These are phyloP conservation scores for Camillea tinctor DNA, from an alignment of 2,329 filamentous ascomycete genomes.

Conservation along the genomic window DNA sequence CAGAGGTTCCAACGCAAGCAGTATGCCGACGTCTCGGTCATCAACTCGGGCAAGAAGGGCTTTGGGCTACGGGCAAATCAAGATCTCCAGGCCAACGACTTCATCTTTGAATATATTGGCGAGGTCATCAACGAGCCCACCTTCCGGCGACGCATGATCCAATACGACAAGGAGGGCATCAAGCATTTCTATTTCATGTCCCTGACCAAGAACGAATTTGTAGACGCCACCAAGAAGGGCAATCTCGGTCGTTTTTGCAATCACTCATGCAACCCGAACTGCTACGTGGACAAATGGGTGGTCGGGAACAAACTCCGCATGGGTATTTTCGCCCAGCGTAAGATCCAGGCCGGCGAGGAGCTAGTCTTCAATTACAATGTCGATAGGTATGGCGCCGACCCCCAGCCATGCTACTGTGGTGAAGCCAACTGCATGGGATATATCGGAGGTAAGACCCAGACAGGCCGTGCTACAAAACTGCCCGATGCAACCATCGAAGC, in stretches of 20 bases:
- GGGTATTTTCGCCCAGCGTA: constrained; percentile 92
- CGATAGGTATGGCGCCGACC: constrained; percentile 93
- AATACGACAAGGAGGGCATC: constrained; percentile 95
- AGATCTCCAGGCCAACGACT: constrained; percentile 77
- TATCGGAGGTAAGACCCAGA: constrained; percentile 97
- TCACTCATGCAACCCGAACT: constrained; percentile 98
- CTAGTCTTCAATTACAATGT: constrained; percentile 99
- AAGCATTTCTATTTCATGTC: constrained; percentile 99
- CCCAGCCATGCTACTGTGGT: constrained; percentile 94
- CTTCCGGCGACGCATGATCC: constrained; percentile 85
- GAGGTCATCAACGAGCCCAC: constrained; percentile 94
- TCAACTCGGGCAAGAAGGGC: constrained; percentile 97
- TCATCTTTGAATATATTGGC: constrained; percentile 97
- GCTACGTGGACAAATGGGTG: constrained; percentile 99
- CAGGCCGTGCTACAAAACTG: constrained; percentile 89
- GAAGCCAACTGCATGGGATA: constrained; percentile 94
- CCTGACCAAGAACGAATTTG: constrained; percentile 91
- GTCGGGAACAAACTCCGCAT: constrained; percentile 96
- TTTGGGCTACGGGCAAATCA: constrained; percentile 83
- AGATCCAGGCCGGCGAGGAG: constrained; percentile 85
- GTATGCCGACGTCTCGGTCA: constrained; percentile 88
- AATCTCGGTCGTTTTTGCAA: constrained; percentile 98
- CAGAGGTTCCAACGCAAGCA: constrained; percentile 89
- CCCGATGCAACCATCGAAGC: constrained; percentile 89
- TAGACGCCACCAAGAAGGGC: constrained; percentile 95